Evolutionary conservation across 2,329 filamentous ascomycete species (phyloP).

Genomic region (Colletotrichum eremochloae): DNA sequence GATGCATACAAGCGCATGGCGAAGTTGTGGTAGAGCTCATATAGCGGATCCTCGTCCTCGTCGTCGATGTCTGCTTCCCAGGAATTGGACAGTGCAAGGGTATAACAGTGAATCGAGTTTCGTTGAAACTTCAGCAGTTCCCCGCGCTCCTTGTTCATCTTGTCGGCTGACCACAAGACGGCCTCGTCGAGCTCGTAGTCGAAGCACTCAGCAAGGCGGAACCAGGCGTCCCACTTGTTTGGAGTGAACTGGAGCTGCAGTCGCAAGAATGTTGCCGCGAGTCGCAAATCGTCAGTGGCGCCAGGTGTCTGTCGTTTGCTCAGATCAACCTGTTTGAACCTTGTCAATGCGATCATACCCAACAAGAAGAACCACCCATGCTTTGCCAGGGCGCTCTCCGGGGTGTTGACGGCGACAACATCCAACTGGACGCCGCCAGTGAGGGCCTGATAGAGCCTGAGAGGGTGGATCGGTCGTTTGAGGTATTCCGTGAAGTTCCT

Average conservation of each 20-base stretch:
- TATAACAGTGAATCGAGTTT: slow-evolving; percentile 85
- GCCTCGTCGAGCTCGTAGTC: slow-evolving; percentile 90
- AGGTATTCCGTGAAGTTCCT: slow-evolving; percentile 86
- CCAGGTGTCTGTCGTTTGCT: slow-evolving; percentile 83
- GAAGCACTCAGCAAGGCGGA: slow-evolving; percentile 86
- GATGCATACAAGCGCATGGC: slow-evolving; percentile 73
- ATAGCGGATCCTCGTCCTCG: slow-evolving; percentile 65
- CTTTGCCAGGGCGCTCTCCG: slow-evolving; percentile 79
- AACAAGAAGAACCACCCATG: slow-evolving; percentile 94
- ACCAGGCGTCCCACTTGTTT: slow-evolving; percentile 92
- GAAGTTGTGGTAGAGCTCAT: slow-evolving; percentile 72
- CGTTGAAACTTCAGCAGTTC: slow-evolving; percentile 84
- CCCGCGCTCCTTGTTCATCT: slow-evolving; percentile 85
- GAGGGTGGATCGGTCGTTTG: slow-evolving; percentile 85
- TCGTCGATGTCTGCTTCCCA: slow-evolving; percentile 58
- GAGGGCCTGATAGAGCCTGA: slow-evolving; percentile 84
- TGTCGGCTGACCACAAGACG: slow-evolving; percentile 90
- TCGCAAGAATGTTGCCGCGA: slow-evolving; percentile 82
- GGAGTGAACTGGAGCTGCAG: slow-evolving; percentile 86
- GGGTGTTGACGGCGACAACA: slow-evolving; percentile 75
- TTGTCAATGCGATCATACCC: slow-evolving; percentile 88
- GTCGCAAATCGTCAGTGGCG: slow-evolving; percentile 86
- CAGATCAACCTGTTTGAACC: slow-evolving; percentile 78
- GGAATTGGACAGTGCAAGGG: slow-evolving; percentile 69
- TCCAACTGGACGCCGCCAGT: slow-evolving; percentile 82